Base-by-base conservation (phyloP, 805 yeast genomes). In the Wickerhamiella azyma region DNA sequence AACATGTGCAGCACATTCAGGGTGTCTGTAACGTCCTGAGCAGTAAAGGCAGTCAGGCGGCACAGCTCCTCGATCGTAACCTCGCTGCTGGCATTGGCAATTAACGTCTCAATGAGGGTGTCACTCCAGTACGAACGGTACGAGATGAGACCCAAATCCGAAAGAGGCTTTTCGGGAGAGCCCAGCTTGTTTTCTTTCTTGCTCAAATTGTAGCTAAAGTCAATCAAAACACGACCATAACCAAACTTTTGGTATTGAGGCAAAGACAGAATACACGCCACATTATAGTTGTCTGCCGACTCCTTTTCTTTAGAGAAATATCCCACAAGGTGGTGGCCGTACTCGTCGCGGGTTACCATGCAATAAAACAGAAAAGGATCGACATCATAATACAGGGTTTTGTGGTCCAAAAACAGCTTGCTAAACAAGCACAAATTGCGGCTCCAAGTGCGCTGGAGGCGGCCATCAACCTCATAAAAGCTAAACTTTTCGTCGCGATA, bases 61-160 rank as follows among this genome's bases (percentile, higher is more conserved):
- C 95, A 81, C 14, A 92, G 81, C 54, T 89, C 97, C 57, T 92
- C 98, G 46, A 92, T 86, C 2, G 94, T 81, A 42, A 80, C 75
- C 19, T 68, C 74, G 41, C 71, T 64, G 28, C 70, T 70, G 28
- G 72, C 68, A 46, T 68, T 69, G 53, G 83, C 92, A 33, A 81
- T 79, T 33, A 92, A 66, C 26, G 85, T 60, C 44, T 76, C 77
- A 10, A 86, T 78, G 49, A 92, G 69, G 0, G 89, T 79, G 56
- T 92, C 97, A 0, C 96, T 78, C 99, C 99, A 92, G 60, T 74
- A 92, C 0, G 96, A 95, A 62, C 98, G 77, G 59, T 92, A 92
- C 5, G 95, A 83, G 26, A 92, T 70, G 28, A 92, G 69, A 36
- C 99, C 99, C 59, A 92, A 70, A 70, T 92, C 98, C 0, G 95